phyloP scores from a whole-genome alignment of 2,329 filamentous ascomycete genomes.

The Escovopsis weberi region DNA sequence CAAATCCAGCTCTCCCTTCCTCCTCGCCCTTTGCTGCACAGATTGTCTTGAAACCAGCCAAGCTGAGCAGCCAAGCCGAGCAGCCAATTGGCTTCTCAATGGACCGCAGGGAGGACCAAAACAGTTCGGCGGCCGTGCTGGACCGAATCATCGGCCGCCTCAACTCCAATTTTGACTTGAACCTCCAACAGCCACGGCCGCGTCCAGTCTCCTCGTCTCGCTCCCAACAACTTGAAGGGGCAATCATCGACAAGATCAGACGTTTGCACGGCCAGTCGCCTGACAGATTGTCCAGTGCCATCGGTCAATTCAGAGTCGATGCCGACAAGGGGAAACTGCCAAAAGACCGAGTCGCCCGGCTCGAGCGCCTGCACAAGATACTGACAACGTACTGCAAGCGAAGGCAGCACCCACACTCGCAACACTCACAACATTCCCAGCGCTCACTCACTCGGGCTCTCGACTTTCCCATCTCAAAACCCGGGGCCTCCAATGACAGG shows the following conservation, averaged over 20 bases:
- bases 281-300: conserved; percentile 7
- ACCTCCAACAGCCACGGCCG: conserved; percentile 11
- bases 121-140: conserved; percentile 6
- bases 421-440: too few species aligned
- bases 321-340: not conserved
- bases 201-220: conserved; percentile 8
- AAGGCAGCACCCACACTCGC: too few species aligned
- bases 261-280: conserved; percentile 10
- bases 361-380: conserved; percentile 3
- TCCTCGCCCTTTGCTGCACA: too few species aligned
- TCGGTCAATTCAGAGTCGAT: conserved; percentile 10
- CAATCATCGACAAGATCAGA: conserved; percentile 7
- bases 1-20: too few species aligned
- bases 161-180: conserved; percentile 13
- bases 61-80: too few species aligned
- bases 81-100: too few species aligned
- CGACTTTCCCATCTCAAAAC: too few species aligned
- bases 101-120: too few species aligned
- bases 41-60: too few species aligned
- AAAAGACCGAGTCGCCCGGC: not conserved
- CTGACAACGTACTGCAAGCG: not conserved
- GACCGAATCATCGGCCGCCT: conserved; percentile 12
- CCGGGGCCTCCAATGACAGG: not conserved
- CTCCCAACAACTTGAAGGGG: conserved; percentile 9
- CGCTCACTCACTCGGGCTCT: too few species aligned